phyloP scores from a whole-genome alignment of 208 protist species.

The Trypanosoma platydactyli region DNA sequence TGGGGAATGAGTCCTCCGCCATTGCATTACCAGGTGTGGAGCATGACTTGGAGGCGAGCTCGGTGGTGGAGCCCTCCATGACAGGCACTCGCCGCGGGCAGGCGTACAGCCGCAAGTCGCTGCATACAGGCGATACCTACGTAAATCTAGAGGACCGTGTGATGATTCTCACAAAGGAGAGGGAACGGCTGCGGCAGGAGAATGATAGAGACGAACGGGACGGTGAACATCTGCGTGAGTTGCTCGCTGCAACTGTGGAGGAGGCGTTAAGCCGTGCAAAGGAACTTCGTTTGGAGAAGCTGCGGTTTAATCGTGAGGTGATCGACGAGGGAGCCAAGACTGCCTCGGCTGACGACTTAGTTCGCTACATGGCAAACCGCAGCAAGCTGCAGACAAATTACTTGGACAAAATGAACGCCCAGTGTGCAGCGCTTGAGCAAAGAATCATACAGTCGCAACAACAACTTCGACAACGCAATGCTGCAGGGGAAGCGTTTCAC shows the following conservation, averaged over 20 bases:
- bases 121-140: conserved; percentile 37
- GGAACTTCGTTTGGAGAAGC: conserved; percentile 74
- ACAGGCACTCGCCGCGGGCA: conserved; percentile 37
- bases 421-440: conserved; percentile 74
- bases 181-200: conserved; percentile 44
- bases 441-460: conserved; percentile 82
- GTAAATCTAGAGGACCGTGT: conserved; percentile 78
- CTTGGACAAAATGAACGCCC: conserved; percentile 85
- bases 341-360: conserved; percentile 80
- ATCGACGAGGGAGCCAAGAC: conserved; percentile 26
- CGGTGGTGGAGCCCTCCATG: too few species aligned
- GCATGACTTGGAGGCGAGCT: background rate
- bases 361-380: conserved; percentile 82
- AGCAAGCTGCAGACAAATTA: conserved; percentile 63
- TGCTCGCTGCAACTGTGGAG: conserved; percentile 72
- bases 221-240: conserved; percentile 54
- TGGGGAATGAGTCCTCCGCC: background rate
- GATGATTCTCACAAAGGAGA: conserved; percentile 57
- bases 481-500: conserved; percentile 92
- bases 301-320: conserved; percentile 80
- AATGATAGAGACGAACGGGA: conserved; percentile 49
- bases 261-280: conserved; percentile 65
- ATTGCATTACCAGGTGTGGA: background rate
- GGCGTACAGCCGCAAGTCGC: conserved; percentile 52
- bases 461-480: conserved; percentile 87